Evolutionary conservation across 1,139 yeast genomes (phyloP), one percentile per base, ranked within the genome.

Genomic region (Geotrichum europaeum): DNA sequence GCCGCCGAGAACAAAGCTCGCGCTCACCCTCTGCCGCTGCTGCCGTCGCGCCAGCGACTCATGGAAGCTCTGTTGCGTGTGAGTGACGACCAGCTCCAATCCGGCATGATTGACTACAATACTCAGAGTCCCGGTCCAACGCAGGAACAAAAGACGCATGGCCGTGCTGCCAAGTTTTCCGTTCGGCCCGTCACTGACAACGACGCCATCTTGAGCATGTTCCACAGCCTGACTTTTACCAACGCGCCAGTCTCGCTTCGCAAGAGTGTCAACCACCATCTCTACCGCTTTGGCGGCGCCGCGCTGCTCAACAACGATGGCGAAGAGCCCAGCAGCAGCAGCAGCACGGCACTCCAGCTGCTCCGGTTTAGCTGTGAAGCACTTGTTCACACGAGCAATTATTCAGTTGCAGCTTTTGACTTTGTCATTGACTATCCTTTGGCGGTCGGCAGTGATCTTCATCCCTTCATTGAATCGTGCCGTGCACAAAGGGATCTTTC

Each of bases 341-440:
- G 4, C 4, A 28, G 10, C 62, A 4, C 50, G 63, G 13, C 24
- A 22, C 34, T 43, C 10, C 54, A 30, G 7, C 56, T 64, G 40
- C 64, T 68, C 34, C 56, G 51, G n/a, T 68, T 67, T 51, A 22
- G 51, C 5, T 65, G 66, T 34, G 49, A 57, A 36, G 50, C 65
- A 5, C 61, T 62, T 9, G 62, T 59, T 3, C 28, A 40, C 32
- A 36, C 52, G 15, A 7, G 6, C 13, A 53, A 63, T 15, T 61
- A 66, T 32, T 45, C 60, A 9, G 65, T 66, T 7, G 52, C 53
- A n/a, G 52, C 65, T 24, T 62, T 68, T 25, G 15, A 22, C 1
- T 50, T 67, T n/a, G 57, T 36, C 1, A 55, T 63, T 28, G 61
- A 66, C 12, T 67, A 68, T 1, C 66, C 69, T 65, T 62, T 64